phyloP scores from a whole-genome alignment of 768 basidiomycete genomes.

The Russula compacta region DNA sequence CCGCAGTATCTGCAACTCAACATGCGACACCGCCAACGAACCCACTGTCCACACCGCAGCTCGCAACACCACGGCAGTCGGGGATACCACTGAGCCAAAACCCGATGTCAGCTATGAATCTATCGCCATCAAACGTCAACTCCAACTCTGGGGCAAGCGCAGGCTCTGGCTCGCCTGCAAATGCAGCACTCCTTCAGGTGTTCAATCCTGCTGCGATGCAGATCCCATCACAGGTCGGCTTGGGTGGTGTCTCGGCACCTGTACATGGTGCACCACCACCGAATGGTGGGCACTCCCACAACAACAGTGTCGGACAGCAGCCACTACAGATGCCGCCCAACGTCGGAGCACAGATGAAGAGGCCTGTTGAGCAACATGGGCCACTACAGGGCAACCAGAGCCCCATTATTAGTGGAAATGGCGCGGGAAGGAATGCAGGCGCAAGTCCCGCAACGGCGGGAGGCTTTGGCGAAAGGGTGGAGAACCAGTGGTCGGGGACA shows the following conservation, averaged over 20 bases:
- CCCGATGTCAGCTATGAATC: not conserved
- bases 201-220: conserved; percentile 1
- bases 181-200: conserved; percentile 2
- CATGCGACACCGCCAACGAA: conserved; percentile 1
- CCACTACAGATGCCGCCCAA: not conserved
- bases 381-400: conserved; percentile 1
- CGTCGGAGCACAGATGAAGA: conserved; percentile 17
- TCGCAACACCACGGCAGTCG: not conserved
- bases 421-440: not conserved
- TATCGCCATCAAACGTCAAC: not conserved
- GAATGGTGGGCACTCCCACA: conserved; percentile 2
- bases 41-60: conserved; percentile 3
- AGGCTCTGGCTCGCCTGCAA: not conserved
- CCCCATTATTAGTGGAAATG: not conserved
- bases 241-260: not conserved
- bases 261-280: not conserved
- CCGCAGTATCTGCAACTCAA: conserved; percentile 1
- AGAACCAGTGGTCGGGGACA: conserved; percentile 11
- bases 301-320: not conserved
- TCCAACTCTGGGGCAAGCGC: not conserved
- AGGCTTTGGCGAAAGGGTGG: not conserved
- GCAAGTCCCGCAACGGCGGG: not conserved
- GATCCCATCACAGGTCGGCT: conserved; percentile 1
- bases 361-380: conserved; percentile 12
- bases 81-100: conserved; percentile 1